Base-by-base conservation (phyloP, 345 rosid genomes). In the Citrus medica region DNA sequence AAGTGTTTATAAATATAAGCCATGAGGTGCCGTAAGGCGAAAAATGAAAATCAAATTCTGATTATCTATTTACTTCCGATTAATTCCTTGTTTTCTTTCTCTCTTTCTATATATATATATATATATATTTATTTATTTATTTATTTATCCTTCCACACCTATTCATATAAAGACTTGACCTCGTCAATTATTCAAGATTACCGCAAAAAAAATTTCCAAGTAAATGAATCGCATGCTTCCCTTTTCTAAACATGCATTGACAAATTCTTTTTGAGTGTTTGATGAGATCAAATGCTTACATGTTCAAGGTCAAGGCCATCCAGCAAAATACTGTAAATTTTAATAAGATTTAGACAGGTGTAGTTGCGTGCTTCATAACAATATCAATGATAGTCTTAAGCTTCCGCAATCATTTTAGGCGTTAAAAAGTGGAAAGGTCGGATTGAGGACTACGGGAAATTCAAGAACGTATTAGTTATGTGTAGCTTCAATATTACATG, bases 11-110 rank as follows among this genome's bases (percentile, higher is more conserved):
- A 66, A 22, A n/a, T 32, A 79, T 79, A 35, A 78, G 77, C 17
- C 51, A 46, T 46, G 14, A 46, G 51, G 4, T 79, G 73, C 80
- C 80, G 78, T 51, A 83, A 83, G 85, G 85, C 76, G 14, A 71
- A 46, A 78, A 58, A 73, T 60, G 19, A 24, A 40, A 60, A 27
- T 65, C 24, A 63, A 22, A 64, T 17, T 51, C 19, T 30, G 12
- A 64, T 7, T 35, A 9, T 75, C 28, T 46, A 42, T 1, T 9
- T 21, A 9, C n/a, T 22, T 32, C 2, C 4, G 58, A 69, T 13
- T 3, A 25, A 71, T 55, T 22, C 0, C 5, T 22, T 71, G 38
- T 53, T 3, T n/a, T 9, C 13, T 40, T 0, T 40, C 46, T 40
- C 13, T 40, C 46, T 40, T 10, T 9, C 8, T 42, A 2, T 42